These are phyloP conservation scores for Metschnikowia henanensis DNA, from an alignment of 805 yeast species.

Conservation along the genomic window DNA sequence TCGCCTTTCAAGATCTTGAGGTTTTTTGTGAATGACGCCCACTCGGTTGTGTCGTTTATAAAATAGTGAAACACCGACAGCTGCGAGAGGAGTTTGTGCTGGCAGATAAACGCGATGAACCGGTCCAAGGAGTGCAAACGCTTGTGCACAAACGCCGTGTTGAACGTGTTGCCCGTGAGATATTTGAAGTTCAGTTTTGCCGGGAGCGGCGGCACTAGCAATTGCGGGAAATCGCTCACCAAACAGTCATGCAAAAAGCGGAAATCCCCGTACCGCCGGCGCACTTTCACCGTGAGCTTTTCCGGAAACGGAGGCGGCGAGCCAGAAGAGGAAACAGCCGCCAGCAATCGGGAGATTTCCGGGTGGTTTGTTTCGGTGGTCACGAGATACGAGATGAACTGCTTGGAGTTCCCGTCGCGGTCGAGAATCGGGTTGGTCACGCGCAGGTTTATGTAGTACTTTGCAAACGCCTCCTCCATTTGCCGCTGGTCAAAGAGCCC, in stretches of 20 bases:
- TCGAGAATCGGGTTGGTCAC: constrained; percentile 69
- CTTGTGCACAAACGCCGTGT: constrained; percentile 78
- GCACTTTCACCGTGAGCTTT: constrained; percentile 45
- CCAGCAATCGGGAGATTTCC: constrained; percentile 40
- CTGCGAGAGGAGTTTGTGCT: constrained; percentile 70
- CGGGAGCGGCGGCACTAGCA: constrained; percentile 91
- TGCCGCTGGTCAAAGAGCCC: constrained; percentile 4
- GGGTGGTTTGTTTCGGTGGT: constrained; percentile 66
- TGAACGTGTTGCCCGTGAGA: constrained; percentile 90
- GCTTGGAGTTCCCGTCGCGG: constrained; percentile 65
- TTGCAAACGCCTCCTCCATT: constrained; percentile 17
- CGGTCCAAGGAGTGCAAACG: constrained; percentile 79
- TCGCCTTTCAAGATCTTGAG: constrained; percentile 36
- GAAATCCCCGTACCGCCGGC: constrained; percentile 89
- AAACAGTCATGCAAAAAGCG: constrained; percentile 74
- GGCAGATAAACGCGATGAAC: constrained; percentile 69
- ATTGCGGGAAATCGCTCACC: constrained; percentile 76
- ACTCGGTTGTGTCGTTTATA: constrained; percentile 65
- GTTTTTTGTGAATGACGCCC: constrained; percentile 67
- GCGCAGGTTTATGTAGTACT: constrained; percentile 20
- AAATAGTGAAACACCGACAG: constrained; percentile 72
- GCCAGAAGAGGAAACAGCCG: constrained; percentile 3
- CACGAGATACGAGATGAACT: constrained; percentile 72
- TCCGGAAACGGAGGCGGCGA: neutral
- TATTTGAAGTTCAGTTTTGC: constrained; percentile 90